These are phyloP conservation scores for Calamus simplicifolius DNA, from an alignment of 176 grass and related monocot genomes.

Conservation along the genomic window DNA sequence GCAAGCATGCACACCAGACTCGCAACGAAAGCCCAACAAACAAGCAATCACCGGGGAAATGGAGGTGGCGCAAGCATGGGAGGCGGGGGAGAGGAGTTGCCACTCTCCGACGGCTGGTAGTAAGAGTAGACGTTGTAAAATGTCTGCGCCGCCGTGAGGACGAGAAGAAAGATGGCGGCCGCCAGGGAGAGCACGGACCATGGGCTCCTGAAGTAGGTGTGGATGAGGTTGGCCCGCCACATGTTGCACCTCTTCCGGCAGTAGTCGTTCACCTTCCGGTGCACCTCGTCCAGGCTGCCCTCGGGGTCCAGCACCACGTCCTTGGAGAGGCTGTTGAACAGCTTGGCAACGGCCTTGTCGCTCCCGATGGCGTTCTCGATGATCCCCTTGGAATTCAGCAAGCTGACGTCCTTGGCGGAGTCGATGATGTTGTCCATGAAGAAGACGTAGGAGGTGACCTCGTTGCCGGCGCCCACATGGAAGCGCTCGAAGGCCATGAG, in stretches of 20 bases:
- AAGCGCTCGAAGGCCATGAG: conserved; percentile 21
- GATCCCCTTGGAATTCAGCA: conserved; percentile 2
- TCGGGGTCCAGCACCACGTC: conserved; percentile 30
- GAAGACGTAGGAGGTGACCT: conserved; percentile 10
- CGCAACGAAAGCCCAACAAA: too few relatives aligned
- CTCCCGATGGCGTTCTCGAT: conserved; percentile 27
- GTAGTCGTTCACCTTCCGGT: conserved; percentile 29
- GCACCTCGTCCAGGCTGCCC: conserved; percentile 22
- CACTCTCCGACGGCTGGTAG: too few relatives aligned
- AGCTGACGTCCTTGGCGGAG: too few relatives aligned
- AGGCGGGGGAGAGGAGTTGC: too few relatives aligned
- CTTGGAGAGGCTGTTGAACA: conserved; percentile 33
- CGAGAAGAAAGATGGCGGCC: conserved; percentile 34
- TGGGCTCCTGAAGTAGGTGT: conserved; percentile 43
- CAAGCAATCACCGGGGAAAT: too few relatives aligned
- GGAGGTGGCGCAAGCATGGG: too few relatives aligned
- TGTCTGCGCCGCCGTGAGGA: conserved; percentile 39
- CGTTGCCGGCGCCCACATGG: conserved; percentile 1
- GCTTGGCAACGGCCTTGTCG: conserved; percentile 34
- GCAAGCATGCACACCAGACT: too few relatives aligned
- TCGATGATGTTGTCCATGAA: conserved; percentile 16
- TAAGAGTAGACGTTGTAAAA: background rate
- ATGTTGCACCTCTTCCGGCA: conserved; percentile 33
- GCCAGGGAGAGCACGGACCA: conserved; percentile 47
- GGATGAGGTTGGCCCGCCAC: conserved; percentile 40